These are phyloP conservation scores for Lizonia empirigonia DNA, from an alignment of 2,329 filamentous ascomycete genomes.

Conservation along the genomic window DNA sequence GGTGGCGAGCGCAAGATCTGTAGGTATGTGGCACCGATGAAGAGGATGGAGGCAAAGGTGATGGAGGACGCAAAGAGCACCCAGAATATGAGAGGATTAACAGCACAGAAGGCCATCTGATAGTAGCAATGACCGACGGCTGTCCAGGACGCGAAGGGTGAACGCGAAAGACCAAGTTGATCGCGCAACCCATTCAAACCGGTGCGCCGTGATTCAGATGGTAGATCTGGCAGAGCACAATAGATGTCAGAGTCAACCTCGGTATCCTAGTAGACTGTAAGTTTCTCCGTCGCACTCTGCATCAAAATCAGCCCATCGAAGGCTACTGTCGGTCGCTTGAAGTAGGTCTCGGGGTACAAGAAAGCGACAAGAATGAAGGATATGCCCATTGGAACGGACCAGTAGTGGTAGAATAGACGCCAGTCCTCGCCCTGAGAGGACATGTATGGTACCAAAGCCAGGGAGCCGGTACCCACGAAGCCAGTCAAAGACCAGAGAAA, in stretches of 20 bases:
- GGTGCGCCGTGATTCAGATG: conserved; percentile 4
- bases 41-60: conserved; percentile 40
- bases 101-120: conserved; percentile 36
- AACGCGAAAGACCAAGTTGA: conserved; percentile 28
- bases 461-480: conserved; percentile 28
- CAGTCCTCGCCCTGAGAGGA: conserved; percentile 36
- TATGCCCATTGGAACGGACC: conserved; percentile 32
- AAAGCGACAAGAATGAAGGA: conserved; percentile 39
- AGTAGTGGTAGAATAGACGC: conserved; percentile 43
- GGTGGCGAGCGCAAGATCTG: conserved; percentile 27
- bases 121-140: conserved; percentile 31
- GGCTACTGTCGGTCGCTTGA: conserved; percentile 50
- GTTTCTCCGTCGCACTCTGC: conserved; percentile 48
- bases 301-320: conserved; percentile 50
- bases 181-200: conserved; percentile 18
- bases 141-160: conserved; percentile 34
- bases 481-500: conserved; percentile 43
- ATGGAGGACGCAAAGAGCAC: conserved; percentile 31
- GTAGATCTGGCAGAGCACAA: conserved; percentile 29
- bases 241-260: conserved; percentile 35
- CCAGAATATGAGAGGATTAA: conserved; percentile 44
- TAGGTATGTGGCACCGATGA: conserved; percentile 35
- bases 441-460: conserved; percentile 38
- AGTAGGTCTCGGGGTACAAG: conserved; percentile 50
- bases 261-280: conserved; percentile 45